Conservation (phyloP, 2,329 filamentous ascomycete genomes). For the Colletotrichum echinochloae region DNA sequence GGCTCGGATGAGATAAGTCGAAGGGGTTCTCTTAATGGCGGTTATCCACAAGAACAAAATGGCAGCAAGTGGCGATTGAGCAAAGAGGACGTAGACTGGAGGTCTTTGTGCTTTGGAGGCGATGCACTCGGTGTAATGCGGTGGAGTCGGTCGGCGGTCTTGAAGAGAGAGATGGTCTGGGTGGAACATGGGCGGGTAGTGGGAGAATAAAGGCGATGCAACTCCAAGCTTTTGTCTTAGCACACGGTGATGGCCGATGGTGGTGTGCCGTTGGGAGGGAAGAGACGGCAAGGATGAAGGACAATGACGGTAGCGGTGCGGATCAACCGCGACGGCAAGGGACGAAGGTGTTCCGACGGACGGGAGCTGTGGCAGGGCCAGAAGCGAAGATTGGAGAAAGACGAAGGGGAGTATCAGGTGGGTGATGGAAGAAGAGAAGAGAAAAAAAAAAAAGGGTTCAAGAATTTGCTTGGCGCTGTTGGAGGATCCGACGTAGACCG, state of each 20-base stretch:
- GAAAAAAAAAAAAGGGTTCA: background rate
- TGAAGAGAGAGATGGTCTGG: background rate
- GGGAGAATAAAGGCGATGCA: background rate
- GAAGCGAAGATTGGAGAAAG: background rate
- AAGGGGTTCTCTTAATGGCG: background rate
- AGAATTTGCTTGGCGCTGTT: background rate
- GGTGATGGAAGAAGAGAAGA: background rate
- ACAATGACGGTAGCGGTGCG: conserved; percentile 10
- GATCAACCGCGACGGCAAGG: conserved; percentile 10
- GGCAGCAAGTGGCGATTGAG: conserved; percentile 3
- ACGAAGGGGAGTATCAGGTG: background rate
- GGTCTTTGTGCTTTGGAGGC: conserved; percentile 2
- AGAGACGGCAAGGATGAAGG: background rate
- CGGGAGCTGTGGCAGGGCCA: background rate
- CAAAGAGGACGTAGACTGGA: background rate
- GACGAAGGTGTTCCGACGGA: background rate
- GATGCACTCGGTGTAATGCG: conserved; percentile 16
- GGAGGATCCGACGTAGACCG: background rate
- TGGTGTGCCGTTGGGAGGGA: conserved; percentile 11
- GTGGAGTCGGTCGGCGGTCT: background rate
- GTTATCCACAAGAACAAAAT: background rate
- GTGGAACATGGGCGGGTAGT: background rate
- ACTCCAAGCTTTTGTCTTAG: no score
- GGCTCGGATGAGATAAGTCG: background rate
- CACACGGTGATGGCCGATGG: background rate